Conservation (phyloP, 345 rosid genomes). For the Geranium rotundifolium region DNA sequence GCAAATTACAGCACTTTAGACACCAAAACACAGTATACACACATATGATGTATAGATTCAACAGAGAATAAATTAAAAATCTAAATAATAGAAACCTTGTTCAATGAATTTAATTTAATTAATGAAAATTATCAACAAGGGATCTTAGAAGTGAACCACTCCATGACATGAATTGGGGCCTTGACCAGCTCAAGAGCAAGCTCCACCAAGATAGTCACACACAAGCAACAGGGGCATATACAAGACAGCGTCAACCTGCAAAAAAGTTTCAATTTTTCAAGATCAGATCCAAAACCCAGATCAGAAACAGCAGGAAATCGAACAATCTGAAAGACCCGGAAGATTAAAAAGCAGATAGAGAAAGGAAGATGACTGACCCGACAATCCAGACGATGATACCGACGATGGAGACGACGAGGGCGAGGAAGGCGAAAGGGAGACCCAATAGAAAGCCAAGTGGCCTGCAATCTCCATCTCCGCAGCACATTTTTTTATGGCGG, state of each 20-base stretch:
- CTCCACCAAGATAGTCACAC: constrained; percentile 46
- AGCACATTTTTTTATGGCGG: neutral
- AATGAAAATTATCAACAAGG: constrained; percentile 31
- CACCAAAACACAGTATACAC: neutral
- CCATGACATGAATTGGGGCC: constrained; percentile 42
- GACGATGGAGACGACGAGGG: constrained; percentile 40
- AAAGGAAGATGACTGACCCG: constrained; percentile 21
- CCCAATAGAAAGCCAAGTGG: constrained; percentile 57
- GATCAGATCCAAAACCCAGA: neutral
- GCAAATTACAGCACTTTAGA: neutral
- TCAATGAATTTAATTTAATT: too few relatives aligned
- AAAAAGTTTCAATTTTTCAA: neutral
- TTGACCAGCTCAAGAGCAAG: constrained; percentile 48
- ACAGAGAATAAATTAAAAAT: neutral
- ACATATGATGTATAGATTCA: too few relatives aligned
- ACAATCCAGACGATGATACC: constrained; percentile 48
- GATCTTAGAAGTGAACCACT: constrained; percentile 62
- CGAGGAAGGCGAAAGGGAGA: constrained; percentile 54
- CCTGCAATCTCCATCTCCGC: constrained; percentile 26
- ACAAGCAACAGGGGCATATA: constrained; percentile 58
- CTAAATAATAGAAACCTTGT: too few relatives aligned
- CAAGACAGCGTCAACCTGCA: constrained; percentile 45
- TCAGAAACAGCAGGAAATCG: neutral
- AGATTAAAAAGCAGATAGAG: neutral
- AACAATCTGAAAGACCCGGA: neutral